A percentile compares a stretch with the other conserved stretches of the same genome.
These are phyloP conservation scores for Globisporangium cylindrosporum DNA, from an alignment of 352 stramenopile species.

Conservation along the genomic window DNA sequence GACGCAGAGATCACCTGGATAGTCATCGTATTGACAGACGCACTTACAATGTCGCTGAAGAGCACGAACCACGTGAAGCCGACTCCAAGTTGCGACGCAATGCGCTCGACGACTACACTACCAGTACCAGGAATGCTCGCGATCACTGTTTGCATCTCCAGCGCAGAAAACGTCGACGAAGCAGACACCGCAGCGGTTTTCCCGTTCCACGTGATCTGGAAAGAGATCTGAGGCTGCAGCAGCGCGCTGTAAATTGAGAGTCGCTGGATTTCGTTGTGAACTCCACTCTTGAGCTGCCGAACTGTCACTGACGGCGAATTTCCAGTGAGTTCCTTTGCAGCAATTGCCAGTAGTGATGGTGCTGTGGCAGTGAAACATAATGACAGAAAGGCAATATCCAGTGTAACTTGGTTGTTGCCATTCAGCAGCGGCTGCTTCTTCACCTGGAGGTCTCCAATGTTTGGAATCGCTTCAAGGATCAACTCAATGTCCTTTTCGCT, in stretches of 20 bases:
- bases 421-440: slow-evolving; percentile 15
- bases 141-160: slow-evolving; percentile 28
- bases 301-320: slow-evolving; percentile 17
- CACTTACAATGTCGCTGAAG: slow-evolving; percentile 24
- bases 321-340: slow-evolving; percentile 20
- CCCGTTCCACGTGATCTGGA: slow-evolving; percentile 43
- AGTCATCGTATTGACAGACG: slow-evolving; percentile 12
- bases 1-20: slow-evolving; percentile 10
- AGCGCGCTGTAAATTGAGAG: slow-evolving; percentile 39
- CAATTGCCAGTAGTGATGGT: slow-evolving; percentile 18
- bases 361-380: slow-evolving; percentile 22
- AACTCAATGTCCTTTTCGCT: slow-evolving; percentile 3
- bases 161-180: slow-evolving; percentile 29
- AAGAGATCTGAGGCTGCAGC: slow-evolving; percentile 17
- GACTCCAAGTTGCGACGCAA: slow-evolving; percentile 27
- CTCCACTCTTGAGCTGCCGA: slow-evolving; percentile 11
- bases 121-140: slow-evolving; percentile 33
- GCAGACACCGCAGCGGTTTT: slow-evolving; percentile 17
- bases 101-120: slow-evolving; percentile 32
- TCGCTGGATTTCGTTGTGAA: slow-evolving; percentile 36
- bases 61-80: slow-evolving; percentile 46
- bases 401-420: slow-evolving; percentile 21
- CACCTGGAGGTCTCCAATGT: slow-evolving; percentile 1
- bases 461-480: slow-evolving; percentile 6
- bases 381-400: slow-evolving; percentile 39